phyloP scores from a whole-genome alignment of 306 rosid species.

The Gleditsia sinensis region DNA sequence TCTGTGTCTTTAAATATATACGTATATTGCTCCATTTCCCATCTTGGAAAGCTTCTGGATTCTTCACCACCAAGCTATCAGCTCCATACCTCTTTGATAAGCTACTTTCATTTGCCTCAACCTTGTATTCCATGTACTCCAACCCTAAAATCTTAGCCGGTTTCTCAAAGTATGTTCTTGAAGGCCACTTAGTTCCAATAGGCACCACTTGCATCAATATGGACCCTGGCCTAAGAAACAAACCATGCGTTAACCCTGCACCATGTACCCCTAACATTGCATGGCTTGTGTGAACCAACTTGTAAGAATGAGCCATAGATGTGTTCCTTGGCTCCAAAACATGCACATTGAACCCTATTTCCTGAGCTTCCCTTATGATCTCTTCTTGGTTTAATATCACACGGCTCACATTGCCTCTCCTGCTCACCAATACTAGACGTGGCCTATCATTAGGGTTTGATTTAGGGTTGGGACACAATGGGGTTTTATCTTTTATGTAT shows the following conservation, averaged over 20 bases:
- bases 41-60: not conserved
- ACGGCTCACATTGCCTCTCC: conserved; percentile 25
- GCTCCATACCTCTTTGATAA: conserved; percentile 31
- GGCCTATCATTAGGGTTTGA: not conserved
- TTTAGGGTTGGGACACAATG: not conserved
- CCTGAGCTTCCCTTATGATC: conserved; percentile 13
- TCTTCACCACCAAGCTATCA: conserved; percentile 36
- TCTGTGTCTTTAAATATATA: conserved; percentile 33
- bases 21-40: conserved; percentile 11
- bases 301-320: conserved; percentile 12
- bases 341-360: conserved; percentile 46
- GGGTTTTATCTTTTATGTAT: not conserved
- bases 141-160: conserved; percentile 29
- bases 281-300: conserved; percentile 37
- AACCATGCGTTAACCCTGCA: conserved; percentile 46
- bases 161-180: conserved; percentile 34
- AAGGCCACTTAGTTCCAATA: conserved; percentile 42
- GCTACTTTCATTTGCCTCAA: conserved; percentile 41
- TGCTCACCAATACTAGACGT: conserved; percentile 21
- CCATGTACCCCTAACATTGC: conserved; percentile 62
- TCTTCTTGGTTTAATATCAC: conserved; percentile 35
- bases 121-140: conserved; percentile 43
- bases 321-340: conserved; percentile 21
- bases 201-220: conserved; percentile 58
- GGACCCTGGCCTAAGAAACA: conserved; percentile 43